Conservation (phyloP, 2,329 filamentous ascomycete species). For the Penicillium sp. region DNA sequence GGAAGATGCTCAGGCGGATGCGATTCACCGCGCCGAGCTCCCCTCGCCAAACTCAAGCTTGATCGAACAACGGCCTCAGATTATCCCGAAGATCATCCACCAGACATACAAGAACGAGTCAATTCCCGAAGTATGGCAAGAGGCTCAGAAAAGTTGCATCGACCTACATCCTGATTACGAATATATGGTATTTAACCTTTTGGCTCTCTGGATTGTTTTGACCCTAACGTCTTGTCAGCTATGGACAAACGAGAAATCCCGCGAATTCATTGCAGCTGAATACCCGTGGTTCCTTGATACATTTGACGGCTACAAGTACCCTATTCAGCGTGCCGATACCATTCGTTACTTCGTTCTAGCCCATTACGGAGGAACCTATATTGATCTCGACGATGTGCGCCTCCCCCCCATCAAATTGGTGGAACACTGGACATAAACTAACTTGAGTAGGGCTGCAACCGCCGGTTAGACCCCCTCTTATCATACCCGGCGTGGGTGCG, state of each 20-base stretch:
- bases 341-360: slow-evolving; percentile 80
- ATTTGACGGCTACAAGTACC: slow-evolving; percentile 74
- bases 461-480: slow-evolving; percentile 70
- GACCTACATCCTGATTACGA: slow-evolving; percentile 73
- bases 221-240: slow-evolving; percentile 56
- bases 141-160: slow-evolving; percentile 68
- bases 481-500: slow-evolving; percentile 73
- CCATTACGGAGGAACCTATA: slow-evolving; percentile 79
- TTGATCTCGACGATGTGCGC: slow-evolving; percentile 74
- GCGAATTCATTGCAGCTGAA: slow-evolving; percentile 72
- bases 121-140: slow-evolving; percentile 69
- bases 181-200: slow-evolving; percentile 63
- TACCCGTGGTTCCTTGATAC: slow-evolving; percentile 79
- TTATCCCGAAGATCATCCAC: slow-evolving; percentile 79
- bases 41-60: slow-evolving; percentile 67
- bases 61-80: slow-evolving; percentile 60
- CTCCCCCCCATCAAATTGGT: neutral
- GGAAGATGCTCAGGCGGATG: slow-evolving; percentile 69
- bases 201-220: neutral
- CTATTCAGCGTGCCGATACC: slow-evolving; percentile 77
- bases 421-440: slow-evolving; percentile 12
- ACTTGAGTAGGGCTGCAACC: slow-evolving; percentile 63
- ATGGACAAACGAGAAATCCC: slow-evolving; percentile 74
- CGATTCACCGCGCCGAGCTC: slow-evolving; percentile 69
- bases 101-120: slow-evolving; percentile 75